Conservation (phyloP, 306 rosid genomes). For the Acacia crassicarpa region DNA sequence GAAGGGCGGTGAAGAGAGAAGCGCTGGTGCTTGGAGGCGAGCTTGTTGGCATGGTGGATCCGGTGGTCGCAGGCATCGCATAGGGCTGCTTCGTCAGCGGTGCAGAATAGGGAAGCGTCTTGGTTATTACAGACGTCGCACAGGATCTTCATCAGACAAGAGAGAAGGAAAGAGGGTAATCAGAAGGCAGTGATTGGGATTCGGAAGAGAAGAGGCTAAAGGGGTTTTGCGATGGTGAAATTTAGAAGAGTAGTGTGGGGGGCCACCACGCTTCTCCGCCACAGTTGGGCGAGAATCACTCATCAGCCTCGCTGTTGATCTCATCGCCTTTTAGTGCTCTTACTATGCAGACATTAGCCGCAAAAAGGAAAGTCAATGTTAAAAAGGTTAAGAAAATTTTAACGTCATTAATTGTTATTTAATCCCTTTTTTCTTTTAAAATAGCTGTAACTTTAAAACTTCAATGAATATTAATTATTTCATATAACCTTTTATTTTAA, state of each 20-base stretch:
- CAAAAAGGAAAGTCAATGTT: not conserved
- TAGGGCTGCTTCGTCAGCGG: constrained; percentile 95
- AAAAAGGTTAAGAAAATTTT: not conserved
- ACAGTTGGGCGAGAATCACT: not conserved
- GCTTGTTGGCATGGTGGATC: constrained; percentile 95
- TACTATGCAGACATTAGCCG: not conserved
- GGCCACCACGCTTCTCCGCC: not conserved
- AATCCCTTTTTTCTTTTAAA: not conserved
- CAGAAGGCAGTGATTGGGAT: not conserved
- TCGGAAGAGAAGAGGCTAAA: not conserved
- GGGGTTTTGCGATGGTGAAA: not conserved
- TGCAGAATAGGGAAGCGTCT: constrained; percentile 81
- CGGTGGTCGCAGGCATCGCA: constrained; percentile 82
- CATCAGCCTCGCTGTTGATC: too few relatives aligned
- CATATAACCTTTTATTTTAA: too few relatives aligned
- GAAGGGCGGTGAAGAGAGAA: constrained; percentile 71
- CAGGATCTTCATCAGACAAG: constrained; percentile 70
- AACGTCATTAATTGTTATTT: not conserved
- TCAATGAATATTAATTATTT: too few relatives aligned
- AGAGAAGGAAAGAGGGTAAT: not conserved
- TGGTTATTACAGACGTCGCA: constrained; percentile 80
- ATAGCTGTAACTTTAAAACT: not conserved
- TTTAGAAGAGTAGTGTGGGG: not conserved
- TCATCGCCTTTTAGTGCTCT: not conserved
- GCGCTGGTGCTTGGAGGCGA: constrained; percentile 90